Base-by-base conservation (phyloP, 1,139 yeast species). In the Eremothecium coryli region DNA sequence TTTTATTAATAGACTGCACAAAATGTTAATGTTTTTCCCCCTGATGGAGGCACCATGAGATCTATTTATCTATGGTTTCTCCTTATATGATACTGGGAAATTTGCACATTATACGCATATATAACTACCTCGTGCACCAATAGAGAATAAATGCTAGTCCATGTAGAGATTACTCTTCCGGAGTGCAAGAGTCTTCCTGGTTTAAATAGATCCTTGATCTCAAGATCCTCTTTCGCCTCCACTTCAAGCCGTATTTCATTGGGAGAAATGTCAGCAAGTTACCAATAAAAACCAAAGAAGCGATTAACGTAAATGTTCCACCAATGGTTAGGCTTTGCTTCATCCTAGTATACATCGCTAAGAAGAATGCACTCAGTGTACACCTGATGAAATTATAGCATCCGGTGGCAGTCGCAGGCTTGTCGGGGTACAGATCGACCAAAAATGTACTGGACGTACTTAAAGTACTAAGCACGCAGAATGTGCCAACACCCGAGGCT, bases 311-410 rank as follows among this genome's bases (percentile, higher is more conserved):
- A 48, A 74, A 76, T 0, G 80, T 71, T 2, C 85, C 82, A 2
- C 88, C 88, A 4, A 73, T 51, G 0, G 70, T 67, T 66, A 80
- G 60, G 0, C 62, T 35, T 1, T 38, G 38, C 31, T 68, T 66
- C 84, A 80, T 77, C 36, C 58, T 63, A 15, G 75, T 68, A 18
- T 78, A 65, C 13, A 71, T 75, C 1, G 82, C 84, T 39, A 78
- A 64, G 34, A 78, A 76, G 1, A 71, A 64, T 1, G 88, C 84
- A 40, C 76, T 70, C 37, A 67, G 48, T 16, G 72, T 59, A 45
- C 90, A 78, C 43, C 86, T 59, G 6, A 74, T 64, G 22, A 79
- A 60, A 43, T 79, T 79, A 38, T 71, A 67, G 32, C 76, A 63
- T 3, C 82, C 73, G 2, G 77, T 63, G 1, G 82, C 73, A 7